A percentile compares a stretch with the other conserved stretches of the same genome.
phyloP scores from a whole-genome alignment of 208 protist genomes.

The Trypanosomatidae sp. region DNA sequence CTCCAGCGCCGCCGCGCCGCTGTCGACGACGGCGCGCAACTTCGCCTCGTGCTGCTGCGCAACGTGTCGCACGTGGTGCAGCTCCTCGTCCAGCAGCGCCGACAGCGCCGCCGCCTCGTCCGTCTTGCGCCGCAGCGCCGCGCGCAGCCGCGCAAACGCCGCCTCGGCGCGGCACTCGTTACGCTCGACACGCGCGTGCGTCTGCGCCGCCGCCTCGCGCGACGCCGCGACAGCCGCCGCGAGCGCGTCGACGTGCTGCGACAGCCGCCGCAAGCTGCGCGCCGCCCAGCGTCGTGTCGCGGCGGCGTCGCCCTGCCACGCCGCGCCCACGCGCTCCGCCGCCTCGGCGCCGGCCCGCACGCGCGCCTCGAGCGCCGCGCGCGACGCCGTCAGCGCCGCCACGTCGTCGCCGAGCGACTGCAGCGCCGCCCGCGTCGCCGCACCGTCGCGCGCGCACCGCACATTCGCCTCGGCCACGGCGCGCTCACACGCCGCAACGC shows the following conservation, averaged over 20 bases:
- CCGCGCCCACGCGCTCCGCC: not conserved
- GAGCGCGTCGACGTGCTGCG: conserved; percentile 49
- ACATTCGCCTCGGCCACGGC: conserved; percentile 41
- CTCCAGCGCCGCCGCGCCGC: conserved; percentile 7
- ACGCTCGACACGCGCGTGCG: conserved; percentile 14
- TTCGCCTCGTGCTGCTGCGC: conserved; percentile 38
- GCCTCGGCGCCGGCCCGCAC: conserved; percentile 1
- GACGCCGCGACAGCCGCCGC: conserved; percentile 15
- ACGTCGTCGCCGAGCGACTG: too few species aligned
- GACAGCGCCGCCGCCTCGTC: conserved; percentile 49
- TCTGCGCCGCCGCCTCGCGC: conserved; percentile 14
- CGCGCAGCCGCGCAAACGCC: conserved; percentile 51
- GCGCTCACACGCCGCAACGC: conserved; percentile 1
- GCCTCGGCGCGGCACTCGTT: conserved; percentile 41
- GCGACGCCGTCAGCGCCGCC: conserved; percentile 8
- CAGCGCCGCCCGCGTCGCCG: too few species aligned
- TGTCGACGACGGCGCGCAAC: conserved; percentile 1
- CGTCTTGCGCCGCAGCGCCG: conserved; percentile 41
- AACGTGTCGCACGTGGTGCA: conserved; percentile 47
- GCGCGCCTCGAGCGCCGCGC: conserved; percentile 3
- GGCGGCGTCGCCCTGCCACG: conserved; percentile 18
- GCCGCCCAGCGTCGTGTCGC: conserved; percentile 46
- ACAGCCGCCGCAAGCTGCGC: conserved; percentile 67
- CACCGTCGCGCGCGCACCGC: too few species aligned
- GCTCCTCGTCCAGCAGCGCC: conserved; percentile 57